Evolutionary conservation across 345 rosid species (phyloP), one percentile per base, ranked within the genome.

Genomic region (Eutrema heterophyllum): DNA sequence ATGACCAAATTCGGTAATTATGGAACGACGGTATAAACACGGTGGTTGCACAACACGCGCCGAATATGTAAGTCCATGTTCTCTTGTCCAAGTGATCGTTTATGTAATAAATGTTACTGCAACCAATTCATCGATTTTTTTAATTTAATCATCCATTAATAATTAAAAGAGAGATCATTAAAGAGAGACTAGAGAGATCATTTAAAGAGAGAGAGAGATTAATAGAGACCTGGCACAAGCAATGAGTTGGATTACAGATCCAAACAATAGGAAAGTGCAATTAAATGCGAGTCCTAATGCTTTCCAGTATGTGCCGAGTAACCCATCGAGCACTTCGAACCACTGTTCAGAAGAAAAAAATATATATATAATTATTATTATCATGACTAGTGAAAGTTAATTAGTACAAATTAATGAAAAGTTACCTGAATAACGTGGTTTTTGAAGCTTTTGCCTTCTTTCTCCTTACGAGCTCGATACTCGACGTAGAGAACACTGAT

Each of bases 11-110:
- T 35, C 99, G 84, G 84, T 96, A 96, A 81, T 96, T 96, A 81
- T 92, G 99, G 53, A 96, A 96, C 6, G 99, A 96, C 0, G 99
- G 99, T 39, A 96, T 92, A 76, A 96, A 96, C 32, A 96, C 98
- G 3, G 99, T 96, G 60, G 99, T 96, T 38, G 99, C 99, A 79
- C 99, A 96, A 73, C 99, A 96, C 78, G 99, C 99, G 82, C 99
- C 99, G 70, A 96, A 96, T 60, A 96, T 96, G 32, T 92, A 96
- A 4, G 99, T 96, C 99, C 98, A 96, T 59, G 99, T 96, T 76
- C 99, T 84, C 89, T 96, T 96, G 82, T 96, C 99, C 85, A 96
- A 66, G 7, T 81, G 88, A 75, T 96, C 98, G 62, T 92, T 96
- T 77, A 96, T 92, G 86, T 92, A 96, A 81, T 96, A 96, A 64